These are phyloP conservation scores for Nemania sp. DNA, from an alignment of 2,329 filamentous ascomycete genomes.

Conservation along the genomic window DNA sequence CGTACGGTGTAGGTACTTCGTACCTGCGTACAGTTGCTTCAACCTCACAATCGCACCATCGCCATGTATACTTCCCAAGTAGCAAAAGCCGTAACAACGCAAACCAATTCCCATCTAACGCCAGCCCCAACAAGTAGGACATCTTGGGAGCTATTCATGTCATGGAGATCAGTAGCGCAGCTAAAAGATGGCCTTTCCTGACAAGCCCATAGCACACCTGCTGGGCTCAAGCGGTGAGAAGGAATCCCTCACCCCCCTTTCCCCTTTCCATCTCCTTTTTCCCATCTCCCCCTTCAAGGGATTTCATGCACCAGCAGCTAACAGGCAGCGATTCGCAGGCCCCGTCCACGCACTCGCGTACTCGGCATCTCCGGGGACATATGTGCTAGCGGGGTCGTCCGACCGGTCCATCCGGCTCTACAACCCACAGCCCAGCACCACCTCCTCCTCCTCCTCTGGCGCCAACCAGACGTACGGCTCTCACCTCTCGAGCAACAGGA, in stretches of 20 bases:
- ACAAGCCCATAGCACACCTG: slow-evolving; percentile 58
- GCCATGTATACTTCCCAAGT: neutral
- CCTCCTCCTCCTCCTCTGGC: neutral
- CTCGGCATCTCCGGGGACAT: slow-evolving; percentile 72
- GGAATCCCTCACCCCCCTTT: neutral
- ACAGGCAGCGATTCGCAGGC: slow-evolving; percentile 50
- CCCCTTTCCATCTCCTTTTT: neutral
- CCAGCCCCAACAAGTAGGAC: neutral
- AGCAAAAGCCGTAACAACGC: neutral
- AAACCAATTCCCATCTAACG: neutral
- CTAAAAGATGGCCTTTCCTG: slow-evolving; percentile 46
- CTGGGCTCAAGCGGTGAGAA: slow-evolving; percentile 62
- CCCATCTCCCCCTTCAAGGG: no score
- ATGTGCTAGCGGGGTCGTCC: slow-evolving; percentile 82
- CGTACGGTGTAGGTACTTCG: no score
- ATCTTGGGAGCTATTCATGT: slow-evolving; percentile 17
- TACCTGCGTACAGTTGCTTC: neutral
- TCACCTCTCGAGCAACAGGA: slow-evolving; percentile 45
- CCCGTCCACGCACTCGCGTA: slow-evolving; percentile 75
- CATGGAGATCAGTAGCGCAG: slow-evolving; percentile 31
- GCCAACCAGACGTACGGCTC: slow-evolving; percentile 12
- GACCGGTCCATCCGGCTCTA: slow-evolving; percentile 87
- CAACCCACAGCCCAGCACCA: slow-evolving; percentile 66
- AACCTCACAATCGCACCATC: no score
- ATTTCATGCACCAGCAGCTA: neutral